These are phyloP conservation scores for Alternaria ethzedia DNA, from an alignment of 2,329 filamentous ascomycete genomes.

Conservation along the genomic window DNA sequence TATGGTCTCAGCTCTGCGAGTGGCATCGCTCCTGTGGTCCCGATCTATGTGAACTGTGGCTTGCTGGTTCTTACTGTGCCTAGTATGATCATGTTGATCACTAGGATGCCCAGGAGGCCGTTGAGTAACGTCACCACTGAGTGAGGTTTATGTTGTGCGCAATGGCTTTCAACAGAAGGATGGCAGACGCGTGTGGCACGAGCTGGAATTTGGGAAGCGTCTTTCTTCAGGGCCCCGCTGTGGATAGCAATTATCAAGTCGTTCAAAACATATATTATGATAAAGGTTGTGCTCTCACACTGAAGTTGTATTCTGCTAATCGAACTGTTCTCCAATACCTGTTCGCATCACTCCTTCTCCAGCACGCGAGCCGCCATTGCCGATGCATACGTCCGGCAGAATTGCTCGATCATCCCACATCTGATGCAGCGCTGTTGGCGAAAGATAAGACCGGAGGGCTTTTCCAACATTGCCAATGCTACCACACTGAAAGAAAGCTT, in stretches of 20 bases:
- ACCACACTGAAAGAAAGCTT: not conserved
- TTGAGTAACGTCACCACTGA: not conserved
- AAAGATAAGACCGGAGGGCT: not conserved
- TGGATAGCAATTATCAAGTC: not conserved
- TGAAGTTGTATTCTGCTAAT: not conserved
- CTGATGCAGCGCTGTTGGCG: not conserved
- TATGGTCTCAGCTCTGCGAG: constrained; percentile 17
- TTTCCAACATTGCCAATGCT: not conserved
- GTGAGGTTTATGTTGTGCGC: not conserved
- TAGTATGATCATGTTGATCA: constrained; percentile 12
- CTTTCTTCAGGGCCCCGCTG: not conserved
- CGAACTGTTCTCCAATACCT: not conserved
- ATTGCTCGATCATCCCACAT: not conserved
- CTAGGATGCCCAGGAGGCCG: constrained; percentile 6
- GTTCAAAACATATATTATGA: not conserved
- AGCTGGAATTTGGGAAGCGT: not conserved
- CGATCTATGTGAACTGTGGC: constrained; percentile 13
- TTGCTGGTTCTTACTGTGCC: constrained; percentile 7
- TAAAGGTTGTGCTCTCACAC: not conserved
- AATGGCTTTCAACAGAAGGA: not conserved
- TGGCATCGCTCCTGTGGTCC: constrained; percentile 1
- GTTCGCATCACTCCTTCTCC: not conserved
- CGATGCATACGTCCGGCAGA: too few relatives aligned
- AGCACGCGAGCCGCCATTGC: not conserved
- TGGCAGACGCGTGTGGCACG: not conserved